Base-by-base conservation (phyloP, 192 early-diverging fungal genomes). In the Thoreauomyces humboldtii region DNA sequence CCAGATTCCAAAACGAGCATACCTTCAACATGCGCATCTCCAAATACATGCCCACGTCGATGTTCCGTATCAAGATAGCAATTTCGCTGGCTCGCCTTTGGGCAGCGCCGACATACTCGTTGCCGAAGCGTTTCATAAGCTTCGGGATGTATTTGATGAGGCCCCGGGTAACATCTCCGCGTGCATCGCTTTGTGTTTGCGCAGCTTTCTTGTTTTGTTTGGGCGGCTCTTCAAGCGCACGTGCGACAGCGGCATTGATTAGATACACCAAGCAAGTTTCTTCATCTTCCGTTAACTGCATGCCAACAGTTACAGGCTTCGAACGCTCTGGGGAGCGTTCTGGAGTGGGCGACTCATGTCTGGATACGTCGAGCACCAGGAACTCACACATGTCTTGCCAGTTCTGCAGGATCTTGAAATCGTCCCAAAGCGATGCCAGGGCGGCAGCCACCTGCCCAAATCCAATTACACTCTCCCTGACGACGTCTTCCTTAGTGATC, bases 21-120 rank as follows among this genome's bases (percentile, higher is more conserved):
- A 77, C 76, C 61, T 73, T 77, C 27, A 72, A 12, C 69, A 75
- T 55, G 7, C 78, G 67, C 60, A 79, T 45, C 46, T 79, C 78
- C 17, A 68, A 29, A 53, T 79, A 79, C 28, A 69, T 46, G 1
- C 57, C 56, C 29, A 76, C 25, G 52, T 79, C 65, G 29, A 79
- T n/a, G 15, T 47, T 7, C 6, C 74, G 41, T 0, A 79, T 54
- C 62, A 79, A 33, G 17, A 38, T 56, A 7, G 75, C 36, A 21
- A 72, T 36, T 36, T 76, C 69, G 4, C 28, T 28, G 2, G 75
- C 28, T n/a, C 72, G 41, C 22, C 50, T 12, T 21, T 58, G 55
- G 1, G 73, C 73, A 12, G 19, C 38, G 2, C 55, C 65, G 12
- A 22, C 55, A 36, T 72, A 76, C 47, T 79, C 74, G 12, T n/a